Evolutionary conservation across 176 grass and related monocot species (phyloP).

Genomic region (Paspalum notatum): DNA sequence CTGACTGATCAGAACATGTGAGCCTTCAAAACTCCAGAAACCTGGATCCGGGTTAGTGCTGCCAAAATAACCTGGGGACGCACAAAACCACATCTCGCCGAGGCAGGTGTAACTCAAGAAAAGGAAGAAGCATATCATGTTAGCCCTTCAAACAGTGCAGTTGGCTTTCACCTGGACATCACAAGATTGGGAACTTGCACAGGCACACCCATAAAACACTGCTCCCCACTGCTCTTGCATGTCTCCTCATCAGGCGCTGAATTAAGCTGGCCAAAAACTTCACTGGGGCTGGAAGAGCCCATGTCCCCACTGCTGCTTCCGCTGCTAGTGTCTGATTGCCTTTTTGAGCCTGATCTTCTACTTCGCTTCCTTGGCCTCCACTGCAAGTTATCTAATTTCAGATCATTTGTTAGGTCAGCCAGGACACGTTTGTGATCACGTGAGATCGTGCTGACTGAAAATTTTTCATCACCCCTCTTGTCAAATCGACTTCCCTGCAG

Average conservation of each 20-base stretch:
- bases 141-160: background rate
- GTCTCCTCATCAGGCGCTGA: slow-evolving; percentile 55
- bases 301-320: slow-evolving; percentile 56
- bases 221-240: slow-evolving; percentile 69
- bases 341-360: slow-evolving; percentile 59
- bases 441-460: slow-evolving; percentile 31
- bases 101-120: slow-evolving; percentile 29
- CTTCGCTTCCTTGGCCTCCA: slow-evolving; percentile 78
- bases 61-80: slow-evolving; percentile 60
- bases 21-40: slow-evolving; percentile 26
- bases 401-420: slow-evolving; percentile 59
- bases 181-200: slow-evolving; percentile 64
- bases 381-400: slow-evolving; percentile 63
- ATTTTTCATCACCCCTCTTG: slow-evolving; percentile 39
- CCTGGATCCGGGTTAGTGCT: slow-evolving; percentile 4
- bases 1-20: background rate
- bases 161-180: slow-evolving; percentile 67
- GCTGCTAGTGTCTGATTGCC: slow-evolving; percentile 58
- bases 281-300: slow-evolving; percentile 43
- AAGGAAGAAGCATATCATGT: slow-evolving; percentile 22
- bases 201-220: slow-evolving; percentile 47
- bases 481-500: slow-evolving; percentile 5
- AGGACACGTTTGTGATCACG: slow-evolving; percentile 36
- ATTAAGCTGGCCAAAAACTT: slow-evolving; percentile 54
- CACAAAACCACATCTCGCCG: slow-evolving; percentile 69